Evolutionary conservation across 768 basidiomycete genomes (phyloP).

Genomic region (Lyophyllum atratum): DNA sequence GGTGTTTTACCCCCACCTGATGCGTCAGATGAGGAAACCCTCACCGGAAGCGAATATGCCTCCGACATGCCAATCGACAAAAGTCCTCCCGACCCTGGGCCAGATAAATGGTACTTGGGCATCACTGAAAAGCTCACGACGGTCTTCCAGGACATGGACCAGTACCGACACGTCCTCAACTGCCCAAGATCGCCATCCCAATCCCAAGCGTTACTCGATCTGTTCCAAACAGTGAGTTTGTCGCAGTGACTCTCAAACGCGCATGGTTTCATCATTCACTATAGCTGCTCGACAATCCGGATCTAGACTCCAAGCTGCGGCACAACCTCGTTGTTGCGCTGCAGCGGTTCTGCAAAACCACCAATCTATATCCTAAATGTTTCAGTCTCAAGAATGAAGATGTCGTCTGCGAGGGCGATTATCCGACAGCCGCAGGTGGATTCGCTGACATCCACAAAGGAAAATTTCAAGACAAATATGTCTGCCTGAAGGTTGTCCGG

Average conservation of each 20-base stretch:
- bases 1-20: no score
- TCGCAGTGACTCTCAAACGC: background rate
- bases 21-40: no score
- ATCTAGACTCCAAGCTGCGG: background rate
- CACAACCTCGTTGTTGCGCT: background rate
- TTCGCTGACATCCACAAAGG: conserved; percentile 1
- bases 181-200: background rate
- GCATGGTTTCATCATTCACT: background rate
- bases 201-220: conserved; percentile 1
- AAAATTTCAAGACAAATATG: background rate
- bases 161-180: conserved; percentile 2
- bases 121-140: background rate
- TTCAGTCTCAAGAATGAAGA: background rate
- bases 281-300: background rate
- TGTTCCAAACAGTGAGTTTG: background rate
- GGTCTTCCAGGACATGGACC: background rate
- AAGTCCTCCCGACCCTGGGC: background rate
- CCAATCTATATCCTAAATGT: background rate
- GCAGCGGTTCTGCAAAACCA: background rate
- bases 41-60: no score
- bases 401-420: background rate
- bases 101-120: background rate
- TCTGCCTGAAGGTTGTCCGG: background rate
- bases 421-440: background rate
- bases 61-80: background rate